Percentiles rank a stretch among this genome's conserved stretches.
Evolutionary conservation across 441 rosid genomes (phyloP).

Genomic region (Syzygium syzygioides): DNA sequence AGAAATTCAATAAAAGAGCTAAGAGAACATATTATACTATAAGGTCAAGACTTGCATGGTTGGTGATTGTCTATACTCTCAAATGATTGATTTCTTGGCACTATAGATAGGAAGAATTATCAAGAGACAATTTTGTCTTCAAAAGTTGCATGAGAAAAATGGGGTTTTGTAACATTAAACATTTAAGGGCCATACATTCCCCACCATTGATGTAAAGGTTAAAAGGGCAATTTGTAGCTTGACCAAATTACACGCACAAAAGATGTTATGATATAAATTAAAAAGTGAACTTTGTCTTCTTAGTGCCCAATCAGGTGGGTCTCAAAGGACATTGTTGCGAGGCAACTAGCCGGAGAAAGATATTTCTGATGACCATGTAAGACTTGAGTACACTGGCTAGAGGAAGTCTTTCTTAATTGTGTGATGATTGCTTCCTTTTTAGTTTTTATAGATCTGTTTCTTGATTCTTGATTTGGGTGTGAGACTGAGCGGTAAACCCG

Average conservation of each 20-base stretch:
- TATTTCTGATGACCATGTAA: not conserved
- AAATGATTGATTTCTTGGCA: constrained; percentile 5
- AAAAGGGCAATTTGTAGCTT: not conserved
- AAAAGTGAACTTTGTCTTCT: constrained; percentile 15
- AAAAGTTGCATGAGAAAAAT: not conserved
- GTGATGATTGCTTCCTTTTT: not conserved
- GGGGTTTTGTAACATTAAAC: constrained; percentile 11
- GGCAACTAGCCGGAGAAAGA: not conserved
- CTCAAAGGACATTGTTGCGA: not conserved
- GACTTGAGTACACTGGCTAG: not conserved
- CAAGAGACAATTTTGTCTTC: constrained; percentile 33
- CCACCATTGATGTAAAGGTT: constrained; percentile 15
- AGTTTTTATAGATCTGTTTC: not conserved
- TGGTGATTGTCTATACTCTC: constrained; percentile 16
- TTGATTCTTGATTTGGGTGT: not conserved
- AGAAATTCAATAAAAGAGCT: not conserved
- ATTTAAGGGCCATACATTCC: constrained; percentile 1
- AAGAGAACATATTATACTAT: not conserved
- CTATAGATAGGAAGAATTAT: not conserved
- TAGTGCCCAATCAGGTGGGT: constrained; percentile 8
- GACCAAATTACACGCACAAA: not conserved
- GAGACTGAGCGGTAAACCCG: not conserved
- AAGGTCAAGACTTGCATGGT: constrained; percentile 3
- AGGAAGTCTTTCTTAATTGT: not conserved
- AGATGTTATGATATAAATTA: not conserved